Percentiles rank a stretch among this genome's conserved stretches.
phyloP scores from a whole-genome alignment of 768 basidiomycete species.

The Phaeotremella skinneri region DNA sequence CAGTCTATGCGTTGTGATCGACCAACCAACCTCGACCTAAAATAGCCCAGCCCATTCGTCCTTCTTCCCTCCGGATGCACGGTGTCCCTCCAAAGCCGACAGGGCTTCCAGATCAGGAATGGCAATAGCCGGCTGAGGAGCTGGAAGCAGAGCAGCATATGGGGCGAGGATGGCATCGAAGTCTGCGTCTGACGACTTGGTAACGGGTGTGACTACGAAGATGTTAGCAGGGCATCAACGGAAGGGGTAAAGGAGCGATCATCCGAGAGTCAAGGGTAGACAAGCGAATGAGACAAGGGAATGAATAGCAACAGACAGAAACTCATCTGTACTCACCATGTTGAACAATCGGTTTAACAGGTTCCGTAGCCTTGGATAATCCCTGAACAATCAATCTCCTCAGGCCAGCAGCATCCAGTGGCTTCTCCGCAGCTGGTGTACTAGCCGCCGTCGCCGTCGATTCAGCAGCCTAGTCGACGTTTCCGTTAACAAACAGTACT shows the following conservation, averaged over 20 bases:
- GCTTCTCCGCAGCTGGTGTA: slow-evolving; percentile 33
- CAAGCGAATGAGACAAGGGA: too few species aligned
- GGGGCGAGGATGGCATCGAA: slow-evolving; percentile 48
- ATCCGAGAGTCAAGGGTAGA: too few species aligned
- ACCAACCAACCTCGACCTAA: slow-evolving; percentile 10
- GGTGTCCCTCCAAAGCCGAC: slow-evolving; percentile 25
- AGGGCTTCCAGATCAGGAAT: slow-evolving; percentile 29
- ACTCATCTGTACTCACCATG: slow-evolving; percentile 25
- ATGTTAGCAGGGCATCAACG: too few species aligned
- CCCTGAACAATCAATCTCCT: slow-evolving; percentile 45
- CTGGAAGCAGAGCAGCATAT: slow-evolving; percentile 42
- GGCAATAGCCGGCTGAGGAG: slow-evolving; percentile 31
- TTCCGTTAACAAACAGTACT: too few species aligned
- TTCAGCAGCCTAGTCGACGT: slow-evolving; percentile 19
- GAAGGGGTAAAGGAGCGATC: too few species aligned
- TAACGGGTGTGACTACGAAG: slow-evolving; percentile 20
- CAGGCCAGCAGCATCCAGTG: slow-evolving; percentile 38
- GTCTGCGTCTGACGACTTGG: slow-evolving; percentile 37
- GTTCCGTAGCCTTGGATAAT: slow-evolving; percentile 41
- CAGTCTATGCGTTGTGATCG: background rate
- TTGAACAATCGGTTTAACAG: slow-evolving; percentile 25
- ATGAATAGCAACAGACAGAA: background rate
- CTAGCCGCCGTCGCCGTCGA: slow-evolving; percentile 8
- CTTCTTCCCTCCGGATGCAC: slow-evolving; percentile 17
- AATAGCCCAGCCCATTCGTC: slow-evolving; percentile 50